phyloP scores from a whole-genome alignment of 2,329 filamentous ascomycete genomes.

The Fusarium heterosporum region DNA sequence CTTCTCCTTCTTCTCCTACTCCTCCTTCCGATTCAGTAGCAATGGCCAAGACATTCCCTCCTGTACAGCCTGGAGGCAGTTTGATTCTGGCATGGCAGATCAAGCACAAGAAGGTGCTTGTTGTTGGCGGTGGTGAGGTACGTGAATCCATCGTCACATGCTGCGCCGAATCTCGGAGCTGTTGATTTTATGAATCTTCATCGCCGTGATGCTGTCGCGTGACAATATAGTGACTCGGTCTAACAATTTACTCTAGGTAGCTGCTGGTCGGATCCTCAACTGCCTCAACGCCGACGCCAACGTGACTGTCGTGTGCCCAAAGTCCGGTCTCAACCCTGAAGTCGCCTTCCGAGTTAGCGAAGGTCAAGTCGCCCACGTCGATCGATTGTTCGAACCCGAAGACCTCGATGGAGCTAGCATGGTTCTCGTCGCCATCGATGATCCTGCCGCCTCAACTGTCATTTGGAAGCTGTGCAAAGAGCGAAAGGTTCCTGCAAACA shows the following conservation, averaged over 20 bases:
- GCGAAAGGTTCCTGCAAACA: slow-evolving; percentile 86
- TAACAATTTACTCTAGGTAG: slow-evolving; percentile 72
- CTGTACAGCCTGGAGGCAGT: slow-evolving; percentile 90
- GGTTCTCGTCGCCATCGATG: slow-evolving; percentile 94
- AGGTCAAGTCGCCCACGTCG: slow-evolving; percentile 80
- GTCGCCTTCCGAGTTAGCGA: slow-evolving; percentile 83
- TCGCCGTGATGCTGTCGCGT: not conserved
- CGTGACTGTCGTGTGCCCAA: slow-evolving; percentile 86
- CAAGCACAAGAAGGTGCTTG: slow-evolving; percentile 86
- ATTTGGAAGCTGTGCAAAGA: slow-evolving; percentile 97
- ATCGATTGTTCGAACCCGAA: slow-evolving; percentile 85
- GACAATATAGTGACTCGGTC: not conserved
- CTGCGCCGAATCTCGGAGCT: slow-evolving; percentile 17
- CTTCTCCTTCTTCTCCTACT: slow-evolving; percentile 17
- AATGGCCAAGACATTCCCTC: slow-evolving; percentile 71
- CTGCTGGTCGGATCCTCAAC: slow-evolving; percentile 92
- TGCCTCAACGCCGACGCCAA: slow-evolving; percentile 94
- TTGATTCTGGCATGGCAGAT: slow-evolving; percentile 97
- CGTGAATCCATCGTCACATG: slow-evolving; percentile 47
- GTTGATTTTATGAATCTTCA: slow-evolving; percentile 3
- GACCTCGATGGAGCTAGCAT: slow-evolving; percentile 87
- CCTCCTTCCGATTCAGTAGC: slow-evolving; percentile 17
- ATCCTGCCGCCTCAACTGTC: slow-evolving; percentile 86
- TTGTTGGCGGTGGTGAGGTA: slow-evolving; percentile 96
- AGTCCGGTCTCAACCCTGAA: slow-evolving; percentile 85